These are phyloP conservation scores for Aspergillus fumigatus DNA, from an alignment of 2,329 filamentous ascomycete species.

Conservation along the genomic window DNA sequence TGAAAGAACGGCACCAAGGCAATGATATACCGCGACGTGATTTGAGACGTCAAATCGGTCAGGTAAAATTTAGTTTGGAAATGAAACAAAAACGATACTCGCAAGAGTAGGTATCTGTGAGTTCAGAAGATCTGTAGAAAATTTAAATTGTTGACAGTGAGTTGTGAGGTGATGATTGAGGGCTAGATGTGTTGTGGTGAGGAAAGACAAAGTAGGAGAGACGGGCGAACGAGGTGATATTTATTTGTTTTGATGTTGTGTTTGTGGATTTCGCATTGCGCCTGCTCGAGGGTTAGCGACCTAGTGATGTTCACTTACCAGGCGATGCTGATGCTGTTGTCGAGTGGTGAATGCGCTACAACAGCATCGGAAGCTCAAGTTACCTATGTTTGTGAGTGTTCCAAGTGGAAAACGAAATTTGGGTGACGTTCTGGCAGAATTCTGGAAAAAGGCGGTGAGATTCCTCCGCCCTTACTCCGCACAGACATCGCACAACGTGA, in stretches of 20 bases:
- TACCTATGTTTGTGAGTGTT: not conserved
- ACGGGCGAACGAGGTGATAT: constrained; percentile 2
- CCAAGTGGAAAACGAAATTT: constrained; percentile 12
- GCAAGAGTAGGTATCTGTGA: not conserved
- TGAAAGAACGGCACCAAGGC: not conserved
- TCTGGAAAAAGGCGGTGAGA: not conserved
- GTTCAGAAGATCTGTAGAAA: not conserved
- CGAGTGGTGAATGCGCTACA: constrained; percentile 3
- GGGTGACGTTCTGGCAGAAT: constrained; percentile 15
- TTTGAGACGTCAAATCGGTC: not conserved
- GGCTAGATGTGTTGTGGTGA: constrained; percentile 1
- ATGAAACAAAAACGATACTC: not conserved
- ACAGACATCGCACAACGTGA: not conserved
- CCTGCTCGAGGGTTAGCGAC: not conserved
- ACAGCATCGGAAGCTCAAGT: not conserved
- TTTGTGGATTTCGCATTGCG: constrained; percentile 4
- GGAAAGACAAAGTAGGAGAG: constrained; percentile 3
- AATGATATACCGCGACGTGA: not conserved
- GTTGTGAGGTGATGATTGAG: constrained; percentile 1
- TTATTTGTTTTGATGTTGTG: constrained; percentile 1
- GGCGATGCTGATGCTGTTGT: not conserved
- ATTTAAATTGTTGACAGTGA: not conserved
- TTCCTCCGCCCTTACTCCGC: not conserved
- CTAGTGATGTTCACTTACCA: constrained; percentile 11
- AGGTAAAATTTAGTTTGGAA: not conserved